Evolutionary conservation across 345 rosid species (phyloP), one percentile per base, ranked within the genome.

Genomic region (Sonneratia alba): DNA sequence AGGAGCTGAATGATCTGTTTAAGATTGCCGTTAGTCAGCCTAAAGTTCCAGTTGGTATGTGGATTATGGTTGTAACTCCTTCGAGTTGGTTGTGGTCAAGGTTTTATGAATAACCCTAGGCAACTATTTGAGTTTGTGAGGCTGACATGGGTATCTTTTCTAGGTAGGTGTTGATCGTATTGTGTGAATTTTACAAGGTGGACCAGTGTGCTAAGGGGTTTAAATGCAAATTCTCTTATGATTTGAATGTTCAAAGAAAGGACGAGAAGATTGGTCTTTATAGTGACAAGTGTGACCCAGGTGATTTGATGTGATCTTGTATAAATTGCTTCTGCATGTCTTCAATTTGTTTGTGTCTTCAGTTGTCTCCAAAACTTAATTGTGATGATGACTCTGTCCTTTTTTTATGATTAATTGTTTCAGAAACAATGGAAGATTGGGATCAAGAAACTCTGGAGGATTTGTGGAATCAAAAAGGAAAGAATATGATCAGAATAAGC

Each of bases 21-120:
- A 94, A 94, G 85, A 82, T 87, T 66, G 97, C 97, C 10, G 87
- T 94, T 66, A 91, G 90, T 75, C 98, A 94, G 87, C 98, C 98
- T 0, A 94, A 94, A 85, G 97, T 91, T 70, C 97, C 97, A 2
- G 62, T 71, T 22, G 98, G 97, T 91, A 83, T 70, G 84, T 73
- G 22, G 56, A 27, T 13, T 67, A 42, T 42, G 16, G 21, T 43
- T 27, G 11, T 73, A 68, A 19, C 67, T 10, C 62, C 27, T 61
- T 27, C 32, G 32, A 27, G 8, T 3, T 37, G 38, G 19, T 59
- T 10, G 45, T 67, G 53, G 18, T 40, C 19, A 12, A 55, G 51
- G 34, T 18, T 47, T 32, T 43, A 10, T 47, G 13, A 27, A 38
- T 27, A 37, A 34, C 36, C 9, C 3, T 47, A 47, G 9, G 19